Conservation (phyloP, 345 rosid genomes). For the Eucalyptus melliodora region DNA sequence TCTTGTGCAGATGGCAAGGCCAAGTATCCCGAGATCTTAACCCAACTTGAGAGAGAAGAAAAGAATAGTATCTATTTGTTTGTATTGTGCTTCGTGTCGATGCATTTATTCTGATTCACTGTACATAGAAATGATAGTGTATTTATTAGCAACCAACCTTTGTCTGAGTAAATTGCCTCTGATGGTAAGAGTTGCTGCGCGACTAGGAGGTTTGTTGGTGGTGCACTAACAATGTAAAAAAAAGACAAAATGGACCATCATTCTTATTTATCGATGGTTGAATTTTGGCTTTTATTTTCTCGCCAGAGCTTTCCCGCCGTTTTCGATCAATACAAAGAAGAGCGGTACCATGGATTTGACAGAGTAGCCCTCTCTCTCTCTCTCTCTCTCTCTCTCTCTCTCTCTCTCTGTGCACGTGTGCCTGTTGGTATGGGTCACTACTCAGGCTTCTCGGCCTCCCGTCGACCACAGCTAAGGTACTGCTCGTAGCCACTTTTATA, state of each 20-base stretch:
- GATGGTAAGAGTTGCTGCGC: neutral
- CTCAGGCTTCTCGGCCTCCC: neutral
- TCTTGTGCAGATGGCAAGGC: constrained; percentile 70
- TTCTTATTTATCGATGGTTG: neutral
- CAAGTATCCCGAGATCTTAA: constrained; percentile 58
- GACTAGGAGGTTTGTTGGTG: neutral
- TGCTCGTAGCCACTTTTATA: neutral
- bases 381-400: neutral
- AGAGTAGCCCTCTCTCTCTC: neutral
- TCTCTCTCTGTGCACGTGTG: neutral
- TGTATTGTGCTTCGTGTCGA: constrained; percentile 11
- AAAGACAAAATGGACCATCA: neutral
- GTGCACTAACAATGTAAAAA: neutral
- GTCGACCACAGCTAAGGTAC: neutral
- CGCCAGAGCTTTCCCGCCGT: no score
- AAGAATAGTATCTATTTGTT: constrained; percentile 3
- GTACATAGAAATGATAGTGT: constrained; percentile 55
- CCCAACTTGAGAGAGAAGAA: constrained; percentile 23
- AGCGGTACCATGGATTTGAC: neutral
- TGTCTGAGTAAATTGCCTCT: neutral
- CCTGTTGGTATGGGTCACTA: neutral
- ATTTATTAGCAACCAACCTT: constrained; percentile 2
- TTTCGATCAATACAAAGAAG: neutral
- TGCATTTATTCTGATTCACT: constrained; percentile 37
- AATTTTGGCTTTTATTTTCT: neutral